These are phyloP conservation scores for Maudiozyma bulderi DNA, from an alignment of 805 yeast genomes.

Conservation along the genomic window DNA sequence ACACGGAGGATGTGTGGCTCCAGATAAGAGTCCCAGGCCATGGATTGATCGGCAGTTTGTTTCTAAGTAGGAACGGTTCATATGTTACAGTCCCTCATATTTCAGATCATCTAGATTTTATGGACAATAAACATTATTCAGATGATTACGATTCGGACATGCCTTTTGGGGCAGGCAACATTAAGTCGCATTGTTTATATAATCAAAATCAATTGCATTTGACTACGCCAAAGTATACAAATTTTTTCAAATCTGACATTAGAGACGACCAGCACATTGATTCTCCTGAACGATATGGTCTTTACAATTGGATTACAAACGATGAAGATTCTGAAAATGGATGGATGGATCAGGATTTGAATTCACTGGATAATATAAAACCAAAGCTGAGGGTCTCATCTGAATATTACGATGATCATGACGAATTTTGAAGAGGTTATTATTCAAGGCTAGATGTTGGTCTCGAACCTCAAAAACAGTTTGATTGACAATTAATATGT, in stretches of 20 bases:
- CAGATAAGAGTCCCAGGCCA: background rate
- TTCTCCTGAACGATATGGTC: background rate
- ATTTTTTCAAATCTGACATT: background rate
- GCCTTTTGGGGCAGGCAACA: background rate
- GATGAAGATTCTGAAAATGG: background rate
- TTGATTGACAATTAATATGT: too few relatives aligned
- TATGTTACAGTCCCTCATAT: background rate
- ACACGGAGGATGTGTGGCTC: background rate
- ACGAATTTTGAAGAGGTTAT: background rate
- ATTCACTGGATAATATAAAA: background rate
- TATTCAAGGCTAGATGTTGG: too few relatives aligned
- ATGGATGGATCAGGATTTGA: background rate
- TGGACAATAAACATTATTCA: background rate
- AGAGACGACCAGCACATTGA: background rate
- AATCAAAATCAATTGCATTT: too few relatives aligned
- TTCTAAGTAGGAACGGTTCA: background rate
- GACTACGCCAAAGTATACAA: background rate
- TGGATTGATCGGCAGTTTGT: background rate
- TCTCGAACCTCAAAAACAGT: too few relatives aligned
- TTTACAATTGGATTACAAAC: background rate
- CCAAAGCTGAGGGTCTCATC: background rate
- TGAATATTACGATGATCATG: background rate
- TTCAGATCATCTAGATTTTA: background rate
- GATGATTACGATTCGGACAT: background rate
- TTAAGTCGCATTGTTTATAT: background rate